Conservation (phyloP, 495 filamentous ascomycete species). For the Neurospora intermedia region DNA sequence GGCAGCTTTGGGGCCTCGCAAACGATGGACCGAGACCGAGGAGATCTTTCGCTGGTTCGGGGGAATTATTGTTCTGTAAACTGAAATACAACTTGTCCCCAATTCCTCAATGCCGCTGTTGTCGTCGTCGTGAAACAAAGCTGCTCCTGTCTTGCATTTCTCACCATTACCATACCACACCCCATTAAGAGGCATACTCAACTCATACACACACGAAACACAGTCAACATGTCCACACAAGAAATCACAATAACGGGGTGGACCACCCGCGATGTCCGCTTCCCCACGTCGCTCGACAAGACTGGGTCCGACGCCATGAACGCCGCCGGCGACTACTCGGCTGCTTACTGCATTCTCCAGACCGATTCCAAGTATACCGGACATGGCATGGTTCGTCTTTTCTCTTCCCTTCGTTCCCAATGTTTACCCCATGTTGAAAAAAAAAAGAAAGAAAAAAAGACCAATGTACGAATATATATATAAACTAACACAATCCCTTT, state of each 20-base stretch:
- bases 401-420: neutral
- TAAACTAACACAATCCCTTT: neutral
- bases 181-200: neutral
- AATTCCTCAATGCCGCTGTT: neutral
- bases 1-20: neutral
- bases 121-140: neutral
- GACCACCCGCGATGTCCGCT: conserved; percentile 77
- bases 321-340: conserved; percentile 82
- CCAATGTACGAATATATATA: too few relatives aligned
- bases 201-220: neutral
- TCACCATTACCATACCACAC: neutral
- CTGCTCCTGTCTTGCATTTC: neutral
- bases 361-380: conserved; percentile 64
- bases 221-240: conserved; percentile 21
- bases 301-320: conserved; percentile 98
- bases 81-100: neutral
- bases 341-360: conserved; percentile 84
- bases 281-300: conserved; percentile 90
- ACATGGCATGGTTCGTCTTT: conserved; percentile 68
- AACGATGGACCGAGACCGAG: neutral
- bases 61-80: neutral
- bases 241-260: conserved; percentile 74
- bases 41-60: neutral
- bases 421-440: too few relatives aligned
- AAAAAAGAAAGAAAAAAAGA: too few relatives aligned